Base-by-base conservation (phyloP, 192 early-diverging fungal species). In the Pilaira anomala region DNA sequence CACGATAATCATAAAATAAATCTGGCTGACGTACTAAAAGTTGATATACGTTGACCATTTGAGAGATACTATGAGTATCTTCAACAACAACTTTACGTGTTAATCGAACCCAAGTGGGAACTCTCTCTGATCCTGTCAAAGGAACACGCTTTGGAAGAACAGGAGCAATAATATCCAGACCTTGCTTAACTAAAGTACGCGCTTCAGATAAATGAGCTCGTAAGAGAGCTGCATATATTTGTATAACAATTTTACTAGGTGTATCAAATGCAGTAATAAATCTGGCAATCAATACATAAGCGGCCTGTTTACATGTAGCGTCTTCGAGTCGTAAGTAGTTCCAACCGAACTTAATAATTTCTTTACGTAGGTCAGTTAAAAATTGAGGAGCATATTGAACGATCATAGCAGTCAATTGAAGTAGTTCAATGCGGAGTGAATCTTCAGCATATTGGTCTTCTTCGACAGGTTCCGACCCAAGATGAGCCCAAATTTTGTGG, bases 301-400 rank as follows among this genome's bases (percentile, higher is more conserved):
- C 89, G 1, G 96, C 88, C 65, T 98, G 93, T 63, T 98, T 98
- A 77, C 91, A 91, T 33, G 92, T 96, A 14, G 93, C 81, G 50
- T 99, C 98, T 64, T 98, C 96, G 25, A 78, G 63, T 48, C 85
- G 85, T 50, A 88, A 85, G 64, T 88, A 86, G 51, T 85, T 85
- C 96, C 96, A 97, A 5, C 90, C 93, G 79, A 95, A 97, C 69
- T 93, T 94, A 68, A 97, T 96, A 18, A 97, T 86, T 58, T 96
- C 93, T 71, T 93, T 93, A 26, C 87, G 80, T 39, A 80, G 72
- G 56, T 95, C 92, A 12, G 83, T 85, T 44, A 96, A 83, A 2
- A 88, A 73, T n/a, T 78, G 63, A 2, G 90, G 87, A 0, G 89
- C 90, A 67, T 89, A 86, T 63, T 94, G 91, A 0, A 96, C 80